phyloP scores from a whole-genome alignment of 768 basidiomycete genomes.

The Lentinula lateritia region DNA sequence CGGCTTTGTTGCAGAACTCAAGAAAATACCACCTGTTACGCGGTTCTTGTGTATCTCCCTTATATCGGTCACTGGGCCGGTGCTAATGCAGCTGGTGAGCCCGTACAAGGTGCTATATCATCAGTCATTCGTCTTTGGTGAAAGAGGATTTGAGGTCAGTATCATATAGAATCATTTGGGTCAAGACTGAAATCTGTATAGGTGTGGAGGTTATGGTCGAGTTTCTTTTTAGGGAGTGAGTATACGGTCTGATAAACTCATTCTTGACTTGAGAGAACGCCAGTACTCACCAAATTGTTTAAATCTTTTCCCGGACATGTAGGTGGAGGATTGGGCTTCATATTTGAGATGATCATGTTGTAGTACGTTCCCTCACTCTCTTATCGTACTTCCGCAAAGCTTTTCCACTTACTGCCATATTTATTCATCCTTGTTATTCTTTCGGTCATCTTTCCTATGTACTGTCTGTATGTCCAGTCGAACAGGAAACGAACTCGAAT shows the following conservation, averaged over 20 bases:
- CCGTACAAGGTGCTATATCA: slow-evolving; percentile 53
- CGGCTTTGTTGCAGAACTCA: slow-evolving; percentile 52
- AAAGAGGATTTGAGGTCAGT: slow-evolving; percentile 46
- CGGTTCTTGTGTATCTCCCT: slow-evolving; percentile 61
- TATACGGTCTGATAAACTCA: slow-evolving; percentile 11
- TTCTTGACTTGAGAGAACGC: slow-evolving; percentile 12
- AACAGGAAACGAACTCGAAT: slow-evolving; percentile 60
- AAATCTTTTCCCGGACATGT: not conserved
- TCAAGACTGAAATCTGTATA: slow-evolving; percentile 19
- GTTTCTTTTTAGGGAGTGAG: slow-evolving; percentile 69
- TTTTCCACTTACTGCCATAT: too few relatives aligned
- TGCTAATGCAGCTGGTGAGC: slow-evolving; percentile 48
- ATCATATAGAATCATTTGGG: not conserved
- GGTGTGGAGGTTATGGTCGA: slow-evolving; percentile 72
- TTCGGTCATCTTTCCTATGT: too few relatives aligned
- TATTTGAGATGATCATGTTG: slow-evolving; percentile 69
- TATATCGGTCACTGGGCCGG: slow-evolving; percentile 52
- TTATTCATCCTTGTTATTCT: too few relatives aligned
- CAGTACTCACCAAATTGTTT: not conserved
- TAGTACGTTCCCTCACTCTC: slow-evolving; percentile 41
- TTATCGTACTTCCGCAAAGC: not conserved
- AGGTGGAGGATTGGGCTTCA: slow-evolving; percentile 36
- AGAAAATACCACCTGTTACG: slow-evolving; percentile 82
- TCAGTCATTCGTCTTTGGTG: slow-evolving; percentile 30
- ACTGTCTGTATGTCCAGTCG: slow-evolving; percentile 36